Evolutionary conservation across 2,329 filamentous ascomycete species (phyloP).

Genomic region (Ceratocystis cubensis): DNA sequence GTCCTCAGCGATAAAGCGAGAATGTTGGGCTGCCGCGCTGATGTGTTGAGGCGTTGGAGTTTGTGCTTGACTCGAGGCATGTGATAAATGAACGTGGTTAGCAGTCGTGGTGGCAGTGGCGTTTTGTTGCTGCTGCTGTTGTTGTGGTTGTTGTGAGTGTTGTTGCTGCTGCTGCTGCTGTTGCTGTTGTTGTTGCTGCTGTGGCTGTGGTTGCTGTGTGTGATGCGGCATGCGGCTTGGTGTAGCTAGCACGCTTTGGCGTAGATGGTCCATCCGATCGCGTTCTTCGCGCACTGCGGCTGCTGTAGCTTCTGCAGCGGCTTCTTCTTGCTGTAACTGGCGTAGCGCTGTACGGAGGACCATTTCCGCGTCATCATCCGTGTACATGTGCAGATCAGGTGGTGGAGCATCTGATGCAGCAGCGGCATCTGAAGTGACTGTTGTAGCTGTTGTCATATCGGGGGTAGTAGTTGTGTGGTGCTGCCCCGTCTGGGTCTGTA

Average conservation of each 20-base stretch:
- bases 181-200: not conserved
- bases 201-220: not conserved
- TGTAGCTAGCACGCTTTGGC: slow-evolving; percentile 18
- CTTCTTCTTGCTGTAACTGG: slow-evolving; percentile 47
- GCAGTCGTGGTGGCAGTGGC: not conserved
- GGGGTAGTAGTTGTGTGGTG: slow-evolving; percentile 15
- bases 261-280: slow-evolving; percentile 35
- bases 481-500: not conserved
- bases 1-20: slow-evolving; percentile 22
- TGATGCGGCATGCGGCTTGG: slow-evolving; percentile 22
- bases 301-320: slow-evolving; percentile 45
- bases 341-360: slow-evolving; percentile 47
- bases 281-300: slow-evolving; percentile 42
- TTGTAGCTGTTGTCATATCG: slow-evolving; percentile 10
- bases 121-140: not conserved
- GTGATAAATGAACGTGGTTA: not conserved
- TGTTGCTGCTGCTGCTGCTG: not conserved
- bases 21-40: slow-evolving; percentile 23
- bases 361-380: slow-evolving; percentile 44
- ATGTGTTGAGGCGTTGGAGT: slow-evolving; percentile 16
- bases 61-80: not conserved
- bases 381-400: slow-evolving; percentile 29
- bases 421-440: slow-evolving; percentile 15
- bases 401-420: slow-evolving; percentile 24
- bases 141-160: not conserved